phyloP scores from a whole-genome alignment of 495 filamentous ascomycete species.

The Barbatosphaeria neglecta region DNA sequence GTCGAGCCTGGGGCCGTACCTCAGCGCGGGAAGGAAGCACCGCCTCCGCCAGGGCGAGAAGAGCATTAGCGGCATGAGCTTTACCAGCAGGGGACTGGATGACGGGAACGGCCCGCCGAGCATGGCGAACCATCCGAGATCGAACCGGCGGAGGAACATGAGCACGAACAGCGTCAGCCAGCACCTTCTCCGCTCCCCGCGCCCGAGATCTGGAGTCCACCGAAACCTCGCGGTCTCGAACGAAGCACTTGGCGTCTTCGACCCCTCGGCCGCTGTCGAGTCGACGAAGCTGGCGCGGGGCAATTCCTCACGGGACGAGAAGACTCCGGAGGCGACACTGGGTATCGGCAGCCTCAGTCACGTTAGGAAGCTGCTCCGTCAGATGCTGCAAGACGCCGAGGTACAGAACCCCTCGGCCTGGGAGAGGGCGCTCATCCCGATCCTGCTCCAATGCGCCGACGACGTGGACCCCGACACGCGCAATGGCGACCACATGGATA shows the following conservation, averaged over 20 bases:
- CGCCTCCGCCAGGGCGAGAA: constrained; percentile 63
- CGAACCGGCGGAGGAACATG: constrained; percentile 58
- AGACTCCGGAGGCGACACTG: constrained; percentile 64
- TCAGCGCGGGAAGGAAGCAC: constrained; percentile 59
- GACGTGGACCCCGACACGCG: constrained; percentile 90
- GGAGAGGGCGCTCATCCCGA: constrained; percentile 87
- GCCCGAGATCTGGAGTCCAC: constrained; percentile 34
- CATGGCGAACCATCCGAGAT: constrained; percentile 45
- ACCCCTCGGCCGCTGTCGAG: constrained; percentile 19
- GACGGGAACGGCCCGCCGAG: constrained; percentile 16
- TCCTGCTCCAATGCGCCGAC: constrained; percentile 81
- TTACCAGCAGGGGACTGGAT: constrained; percentile 42
- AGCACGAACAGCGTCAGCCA: constrained; percentile 59
- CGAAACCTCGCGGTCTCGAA: constrained; percentile 30
- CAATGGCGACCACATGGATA: constrained; percentile 86
- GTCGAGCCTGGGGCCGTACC: constrained; percentile 35
- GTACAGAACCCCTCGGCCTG: constrained; percentile 63
- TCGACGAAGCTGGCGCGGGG: constrained; percentile 60
- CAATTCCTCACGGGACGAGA: constrained; percentile 71
- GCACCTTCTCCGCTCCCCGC: constrained; percentile 57
- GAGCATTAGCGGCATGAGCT: constrained; percentile 48
- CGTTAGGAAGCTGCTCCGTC: constrained; percentile 69
- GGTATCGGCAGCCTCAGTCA: constrained; percentile 81
- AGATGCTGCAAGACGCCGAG: constrained; percentile 66
- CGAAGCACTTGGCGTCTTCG: constrained; percentile 28